Evolutionary conservation across 2,329 filamentous ascomycete genomes (phyloP).

Genomic region (Cercospora sesami): DNA sequence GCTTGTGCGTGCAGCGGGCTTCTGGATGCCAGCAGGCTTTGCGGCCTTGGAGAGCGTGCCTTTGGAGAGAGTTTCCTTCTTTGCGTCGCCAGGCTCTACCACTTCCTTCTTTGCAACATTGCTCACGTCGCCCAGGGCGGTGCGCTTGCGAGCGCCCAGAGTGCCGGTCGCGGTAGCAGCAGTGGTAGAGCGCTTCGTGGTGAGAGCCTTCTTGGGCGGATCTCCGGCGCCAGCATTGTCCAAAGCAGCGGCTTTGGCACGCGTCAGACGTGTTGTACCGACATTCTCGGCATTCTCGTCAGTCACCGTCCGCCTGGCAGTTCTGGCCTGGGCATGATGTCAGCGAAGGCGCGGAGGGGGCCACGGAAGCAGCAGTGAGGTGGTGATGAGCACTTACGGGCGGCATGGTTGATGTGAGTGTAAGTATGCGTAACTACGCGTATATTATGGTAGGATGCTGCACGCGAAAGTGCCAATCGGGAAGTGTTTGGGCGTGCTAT

Average conservation of each 20-base stretch:
- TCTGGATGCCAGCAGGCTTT: constrained; percentile 79
- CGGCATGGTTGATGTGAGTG: constrained; percentile 38
- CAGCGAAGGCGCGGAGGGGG: constrained; percentile 38
- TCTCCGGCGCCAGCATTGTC: constrained; percentile 58
- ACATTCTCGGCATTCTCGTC: constrained; percentile 87
- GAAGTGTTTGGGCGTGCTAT: constrained; percentile 27
- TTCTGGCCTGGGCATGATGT: constrained; percentile 60
- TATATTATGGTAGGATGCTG: constrained; percentile 15
- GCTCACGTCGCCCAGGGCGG: constrained; percentile 89
- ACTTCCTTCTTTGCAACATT: constrained; percentile 81
- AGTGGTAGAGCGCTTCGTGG: constrained; percentile 48
- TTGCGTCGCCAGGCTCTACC: constrained; percentile 59
- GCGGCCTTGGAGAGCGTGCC: constrained; percentile 72
- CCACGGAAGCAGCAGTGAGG: constrained; percentile 11
- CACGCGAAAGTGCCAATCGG: constrained; percentile 28
- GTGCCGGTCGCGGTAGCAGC: constrained; percentile 47
- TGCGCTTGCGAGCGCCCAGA: constrained; percentile 62
- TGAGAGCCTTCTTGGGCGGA: constrained; percentile 51
- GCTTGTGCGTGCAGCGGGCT: constrained; percentile 56
- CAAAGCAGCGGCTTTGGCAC: constrained; percentile 82
- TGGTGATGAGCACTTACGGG: constrained; percentile 34
- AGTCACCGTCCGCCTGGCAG: constrained; percentile 71
- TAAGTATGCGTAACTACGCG: constrained; percentile 22
- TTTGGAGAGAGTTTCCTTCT: constrained; percentile 55
- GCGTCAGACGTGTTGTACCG: constrained; percentile 77